Evolutionary conservation across 306 rosid species (phyloP).

Genomic region (Citrullus colocynthis): DNA sequence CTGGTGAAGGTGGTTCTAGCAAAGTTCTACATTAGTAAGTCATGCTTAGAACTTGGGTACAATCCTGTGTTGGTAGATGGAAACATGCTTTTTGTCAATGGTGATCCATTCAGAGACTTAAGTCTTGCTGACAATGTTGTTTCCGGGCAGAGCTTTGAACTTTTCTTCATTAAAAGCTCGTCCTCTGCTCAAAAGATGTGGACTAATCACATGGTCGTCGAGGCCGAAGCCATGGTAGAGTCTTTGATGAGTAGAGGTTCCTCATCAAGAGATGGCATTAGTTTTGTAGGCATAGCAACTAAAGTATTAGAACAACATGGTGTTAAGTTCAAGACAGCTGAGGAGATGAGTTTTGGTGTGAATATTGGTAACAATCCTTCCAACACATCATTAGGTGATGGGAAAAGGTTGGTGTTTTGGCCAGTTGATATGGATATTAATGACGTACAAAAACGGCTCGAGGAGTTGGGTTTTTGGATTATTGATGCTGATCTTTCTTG

Average conservation of each 20-base stretch:
- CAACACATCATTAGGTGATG: constrained; percentile 33
- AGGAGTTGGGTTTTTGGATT: constrained; percentile 52
- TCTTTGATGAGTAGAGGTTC: constrained; percentile 31
- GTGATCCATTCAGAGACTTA: constrained; percentile 21
- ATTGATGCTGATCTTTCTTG: constrained; percentile 57
- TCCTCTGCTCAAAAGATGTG: constrained; percentile 36
- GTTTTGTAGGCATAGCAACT: constrained; percentile 29
- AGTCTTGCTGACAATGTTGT: constrained; percentile 27
- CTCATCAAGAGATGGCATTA: constrained; percentile 9
- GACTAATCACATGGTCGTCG: constrained; percentile 21
- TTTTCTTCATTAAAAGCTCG: constrained; percentile 43
- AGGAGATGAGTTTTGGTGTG: constrained; percentile 25
- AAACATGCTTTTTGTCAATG: constrained; percentile 38
- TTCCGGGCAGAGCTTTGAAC: constrained; percentile 34
- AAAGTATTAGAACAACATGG: constrained; percentile 25
- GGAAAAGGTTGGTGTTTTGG: constrained; percentile 53
- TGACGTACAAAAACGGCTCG: constrained; percentile 42
- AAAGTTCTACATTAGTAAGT: constrained; percentile 36
- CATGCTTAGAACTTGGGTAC: constrained; percentile 42
- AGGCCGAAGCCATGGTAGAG: constrained; percentile 22
- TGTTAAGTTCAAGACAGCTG: constrained; percentile 13
- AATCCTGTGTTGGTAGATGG: constrained; percentile 51
- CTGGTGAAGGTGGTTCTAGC: constrained; percentile 32
- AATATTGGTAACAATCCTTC: constrained; percentile 18
- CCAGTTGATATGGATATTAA: constrained; percentile 24